A percentile compares a stretch with the other conserved stretches of the same genome.
These are phyloP conservation scores for Yarrowia sp. DNA, from an alignment of 805 yeast genomes.

Conservation along the genomic window DNA sequence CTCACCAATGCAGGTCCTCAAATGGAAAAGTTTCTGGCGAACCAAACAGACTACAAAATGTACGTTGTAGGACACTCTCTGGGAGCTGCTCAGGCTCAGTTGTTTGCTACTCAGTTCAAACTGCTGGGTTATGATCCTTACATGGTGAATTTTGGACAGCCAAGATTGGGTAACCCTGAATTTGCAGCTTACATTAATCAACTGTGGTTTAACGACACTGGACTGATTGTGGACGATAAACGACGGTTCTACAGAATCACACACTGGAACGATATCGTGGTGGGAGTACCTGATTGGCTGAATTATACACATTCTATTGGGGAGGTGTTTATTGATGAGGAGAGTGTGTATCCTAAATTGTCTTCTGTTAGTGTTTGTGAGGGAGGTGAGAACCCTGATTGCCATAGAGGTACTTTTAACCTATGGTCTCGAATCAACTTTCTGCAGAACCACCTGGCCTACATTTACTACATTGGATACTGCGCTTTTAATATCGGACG, in stretches of 20 bases:
- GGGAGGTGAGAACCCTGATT: constrained; percentile 28
- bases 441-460: constrained; percentile 18
- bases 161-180: neutral
- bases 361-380: neutral
- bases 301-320: constrained; percentile 14
- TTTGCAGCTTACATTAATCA: constrained; percentile 8
- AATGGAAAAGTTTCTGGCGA: neutral
- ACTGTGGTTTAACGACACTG: constrained; percentile 11
- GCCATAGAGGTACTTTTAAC: constrained; percentile 15
- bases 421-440: neutral
- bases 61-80: constrained; percentile 11
- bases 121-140: constrained; percentile 5
- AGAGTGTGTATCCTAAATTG: neutral
- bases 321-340: neutral
- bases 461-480: constrained; percentile 18
- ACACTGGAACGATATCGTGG: constrained; percentile 9
- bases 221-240: neutral
- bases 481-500: constrained; percentile 1
- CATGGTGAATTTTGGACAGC: constrained; percentile 4
- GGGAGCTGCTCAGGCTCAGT: constrained; percentile 17
- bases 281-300: constrained; percentile 6
- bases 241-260: constrained; percentile 10
- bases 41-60: constrained; percentile 15
- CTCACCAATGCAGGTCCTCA: neutral
- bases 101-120: constrained; percentile 2